These are phyloP conservation scores for Purpureocillium lavendulum DNA, from an alignment of 2,329 filamentous ascomycete species.

Conservation along the genomic window DNA sequence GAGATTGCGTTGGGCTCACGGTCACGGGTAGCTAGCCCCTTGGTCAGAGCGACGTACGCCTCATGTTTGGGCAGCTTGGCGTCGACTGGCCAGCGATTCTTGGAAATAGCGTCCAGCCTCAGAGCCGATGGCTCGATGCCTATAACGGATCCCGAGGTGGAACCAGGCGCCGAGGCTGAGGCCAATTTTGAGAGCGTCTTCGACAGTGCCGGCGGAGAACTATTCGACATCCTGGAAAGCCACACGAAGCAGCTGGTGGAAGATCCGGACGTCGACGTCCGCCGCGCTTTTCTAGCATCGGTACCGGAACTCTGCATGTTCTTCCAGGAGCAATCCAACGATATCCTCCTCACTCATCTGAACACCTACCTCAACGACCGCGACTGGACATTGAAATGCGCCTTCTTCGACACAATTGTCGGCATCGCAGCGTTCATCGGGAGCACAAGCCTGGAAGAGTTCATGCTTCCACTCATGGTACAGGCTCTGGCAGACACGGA, in stretches of 20 bases:
- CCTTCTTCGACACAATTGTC: conserved; percentile 92
- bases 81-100: conserved; percentile 72
- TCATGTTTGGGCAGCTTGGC: conserved; percentile 86
- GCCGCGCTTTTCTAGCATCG: conserved; percentile 83
- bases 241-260: conserved; percentile 88
- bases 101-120: conserved; percentile 86
- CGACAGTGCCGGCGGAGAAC: conserved; percentile 75
- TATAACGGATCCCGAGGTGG: conserved; percentile 68
- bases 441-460: conserved; percentile 83
- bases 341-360: conserved; percentile 90
- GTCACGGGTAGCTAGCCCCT: conserved; percentile 43
- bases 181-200: conserved; percentile 75
- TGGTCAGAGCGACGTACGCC: conserved; percentile 86
- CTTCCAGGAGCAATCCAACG: conserved; percentile 86
- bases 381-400: conserved; percentile 94
- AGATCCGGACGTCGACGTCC: conserved; percentile 76
- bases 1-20: conserved; percentile 42
- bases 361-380: conserved; percentile 96
- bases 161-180: conserved; percentile 59
- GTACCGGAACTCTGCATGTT: conserved; percentile 91
- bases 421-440: conserved; percentile 88
- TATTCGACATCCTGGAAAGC: conserved; percentile 75
- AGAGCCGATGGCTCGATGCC: conserved; percentile 75
- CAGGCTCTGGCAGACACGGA: conserved; percentile 90
- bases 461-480: conserved; percentile 91